These are phyloP conservation scores for Apiospora malaysiana DNA, from an alignment of 2,329 filamentous ascomycete species.

Conservation along the genomic window DNA sequence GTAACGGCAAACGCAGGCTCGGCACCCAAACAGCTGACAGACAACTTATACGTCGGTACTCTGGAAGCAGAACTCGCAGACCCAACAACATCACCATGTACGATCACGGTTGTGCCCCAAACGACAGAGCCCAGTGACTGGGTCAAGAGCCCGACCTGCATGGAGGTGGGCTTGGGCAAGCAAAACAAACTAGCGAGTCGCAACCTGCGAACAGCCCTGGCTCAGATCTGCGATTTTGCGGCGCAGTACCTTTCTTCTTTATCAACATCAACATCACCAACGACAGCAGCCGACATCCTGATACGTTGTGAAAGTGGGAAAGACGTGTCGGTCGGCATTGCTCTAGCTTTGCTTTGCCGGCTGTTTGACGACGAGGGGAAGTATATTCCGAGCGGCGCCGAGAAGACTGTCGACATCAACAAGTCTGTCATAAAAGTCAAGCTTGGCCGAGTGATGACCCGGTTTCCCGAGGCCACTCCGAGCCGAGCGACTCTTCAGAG, in stretches of 20 bases:
- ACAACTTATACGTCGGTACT: constrained; percentile 36
- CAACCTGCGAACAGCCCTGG: constrained; percentile 76
- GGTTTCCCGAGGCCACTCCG: constrained; percentile 80
- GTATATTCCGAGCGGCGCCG: constrained; percentile 5
- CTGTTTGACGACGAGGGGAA: constrained; percentile 70
- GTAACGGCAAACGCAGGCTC: constrained; percentile 22
- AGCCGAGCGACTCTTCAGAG: constrained; percentile 86
- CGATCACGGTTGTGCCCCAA: constrained; percentile 50
- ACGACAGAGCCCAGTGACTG: constrained; percentile 52
- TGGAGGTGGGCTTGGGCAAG: constrained; percentile 68
- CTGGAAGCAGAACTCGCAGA: not conserved
- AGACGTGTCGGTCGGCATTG: constrained; percentile 80
- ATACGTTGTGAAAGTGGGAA: constrained; percentile 78
- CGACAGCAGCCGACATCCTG: constrained; percentile 36
- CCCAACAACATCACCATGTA: constrained; percentile 38
- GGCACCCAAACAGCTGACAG: constrained; percentile 40
- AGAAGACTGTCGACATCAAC: constrained; percentile 68
- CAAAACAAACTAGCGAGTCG: constrained; percentile 78
- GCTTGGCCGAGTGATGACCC: constrained; percentile 82
- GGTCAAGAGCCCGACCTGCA: constrained; percentile 45
- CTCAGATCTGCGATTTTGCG: constrained; percentile 65
- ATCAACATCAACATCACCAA: constrained; percentile 26
- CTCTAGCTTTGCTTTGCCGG: constrained; percentile 77
- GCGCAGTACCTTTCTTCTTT: constrained; percentile 42
- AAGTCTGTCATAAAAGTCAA: constrained; percentile 80